Evolutionary conservation across 1,139 yeast species (phyloP).

Genomic region (Suhomyces coccinellae): DNA sequence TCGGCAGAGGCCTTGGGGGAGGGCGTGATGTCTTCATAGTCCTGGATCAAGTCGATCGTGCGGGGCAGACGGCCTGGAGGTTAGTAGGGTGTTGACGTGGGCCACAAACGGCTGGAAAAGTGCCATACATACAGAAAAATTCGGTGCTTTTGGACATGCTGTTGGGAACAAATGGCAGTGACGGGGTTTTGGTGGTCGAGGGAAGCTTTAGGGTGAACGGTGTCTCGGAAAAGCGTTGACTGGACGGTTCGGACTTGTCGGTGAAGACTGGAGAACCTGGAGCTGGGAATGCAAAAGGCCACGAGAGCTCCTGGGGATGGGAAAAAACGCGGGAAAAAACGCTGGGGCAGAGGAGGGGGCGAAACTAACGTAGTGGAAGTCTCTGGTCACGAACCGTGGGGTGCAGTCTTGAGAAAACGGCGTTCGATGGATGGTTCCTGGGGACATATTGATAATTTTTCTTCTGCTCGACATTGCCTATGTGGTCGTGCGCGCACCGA

Average conservation of each 20-base stretch:
- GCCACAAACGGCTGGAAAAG: not conserved
- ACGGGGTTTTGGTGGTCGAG: not conserved
- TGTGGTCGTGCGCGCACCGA: slow-evolving; percentile 8
- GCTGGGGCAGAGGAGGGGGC: not conserved
- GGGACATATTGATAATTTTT: slow-evolving; percentile 9
- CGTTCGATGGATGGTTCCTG: not conserved
- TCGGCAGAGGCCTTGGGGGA: slow-evolving; percentile 29
- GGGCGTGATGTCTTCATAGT: slow-evolving; percentile 21
- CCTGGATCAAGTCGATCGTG: slow-evolving; percentile 20
- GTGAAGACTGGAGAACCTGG: not conserved
- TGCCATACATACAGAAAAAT: slow-evolving; percentile 19
- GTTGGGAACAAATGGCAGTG: slow-evolving; percentile 1
- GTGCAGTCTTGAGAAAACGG: not conserved
- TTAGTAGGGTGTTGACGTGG: slow-evolving; percentile 9
- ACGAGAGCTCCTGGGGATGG: not conserved
- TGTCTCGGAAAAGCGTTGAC: not conserved
- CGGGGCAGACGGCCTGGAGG: slow-evolving; percentile 22
- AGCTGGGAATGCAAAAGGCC: not conserved
- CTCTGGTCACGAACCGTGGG: not conserved
- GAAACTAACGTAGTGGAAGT: not conserved
- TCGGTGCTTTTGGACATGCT: slow-evolving; percentile 21
- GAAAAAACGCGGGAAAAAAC: not conserved
- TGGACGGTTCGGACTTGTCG: slow-evolving; percentile 3
- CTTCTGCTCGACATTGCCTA: slow-evolving; percentile 8
- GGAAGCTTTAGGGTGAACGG: not conserved